Conservation (phyloP, 148 eudicot species). For the Polygonum aviculare region DNA sequence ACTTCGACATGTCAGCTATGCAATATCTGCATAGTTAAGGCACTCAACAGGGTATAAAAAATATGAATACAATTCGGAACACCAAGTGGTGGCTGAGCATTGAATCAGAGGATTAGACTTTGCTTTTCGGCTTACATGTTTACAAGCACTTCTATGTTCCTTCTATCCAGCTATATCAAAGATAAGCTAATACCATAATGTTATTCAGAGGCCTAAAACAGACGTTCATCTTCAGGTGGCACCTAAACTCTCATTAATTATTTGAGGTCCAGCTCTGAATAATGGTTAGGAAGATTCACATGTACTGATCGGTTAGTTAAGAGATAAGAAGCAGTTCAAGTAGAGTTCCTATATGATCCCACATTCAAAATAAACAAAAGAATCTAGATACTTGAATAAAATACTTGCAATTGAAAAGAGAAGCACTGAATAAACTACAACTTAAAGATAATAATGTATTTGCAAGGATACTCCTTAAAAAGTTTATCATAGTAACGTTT, state of each 20-base stretch:
- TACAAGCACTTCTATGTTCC: not conserved
- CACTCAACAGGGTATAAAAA: constrained; percentile 5
- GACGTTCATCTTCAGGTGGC: not conserved
- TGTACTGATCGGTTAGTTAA: not conserved
- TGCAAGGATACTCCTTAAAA: constrained; percentile 92
- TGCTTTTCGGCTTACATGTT: not conserved
- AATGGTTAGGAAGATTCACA: not conserved
- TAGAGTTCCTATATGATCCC: not conserved
- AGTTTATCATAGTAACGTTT: constrained; percentile 95
- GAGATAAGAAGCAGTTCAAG: not conserved
- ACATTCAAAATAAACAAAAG: not conserved
- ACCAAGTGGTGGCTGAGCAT: not conserved
- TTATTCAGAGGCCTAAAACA: not conserved
- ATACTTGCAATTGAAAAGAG: not conserved
- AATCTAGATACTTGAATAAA: not conserved
- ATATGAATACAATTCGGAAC: not conserved
- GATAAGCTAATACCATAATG: not conserved
- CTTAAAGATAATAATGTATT: not conserved
- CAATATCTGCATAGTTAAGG: constrained; percentile 74
- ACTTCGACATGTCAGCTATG: constrained; percentile 93
- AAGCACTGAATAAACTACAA: not conserved
- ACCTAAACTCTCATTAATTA: not conserved
- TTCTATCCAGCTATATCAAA: not conserved
- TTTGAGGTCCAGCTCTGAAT: not conserved
- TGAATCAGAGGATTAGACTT: not conserved